phyloP scores from a whole-genome alignment of 345 rosid species.

The Euclidium syriacum region DNA sequence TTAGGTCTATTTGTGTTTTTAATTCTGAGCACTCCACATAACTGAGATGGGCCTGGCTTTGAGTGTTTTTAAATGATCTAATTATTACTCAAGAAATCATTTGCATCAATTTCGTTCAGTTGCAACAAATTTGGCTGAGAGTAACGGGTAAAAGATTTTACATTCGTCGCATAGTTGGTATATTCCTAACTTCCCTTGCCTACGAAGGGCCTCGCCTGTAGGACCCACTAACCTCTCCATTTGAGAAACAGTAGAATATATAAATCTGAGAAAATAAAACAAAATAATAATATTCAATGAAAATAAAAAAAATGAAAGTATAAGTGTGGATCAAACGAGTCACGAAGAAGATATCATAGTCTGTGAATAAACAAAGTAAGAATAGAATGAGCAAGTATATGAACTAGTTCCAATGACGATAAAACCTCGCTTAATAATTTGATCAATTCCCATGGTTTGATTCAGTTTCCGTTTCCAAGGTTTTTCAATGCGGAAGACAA shows the following conservation, averaged over 20 bases:
- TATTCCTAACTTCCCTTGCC: slow-evolving; percentile 22
- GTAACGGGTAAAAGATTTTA: background rate
- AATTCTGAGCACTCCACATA: too few species aligned
- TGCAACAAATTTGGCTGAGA: background rate
- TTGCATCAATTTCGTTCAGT: background rate
- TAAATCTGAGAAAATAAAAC: background rate
- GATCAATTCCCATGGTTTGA: background rate
- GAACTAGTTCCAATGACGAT: background rate
- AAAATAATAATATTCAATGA: too few species aligned
- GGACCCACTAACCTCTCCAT: background rate
- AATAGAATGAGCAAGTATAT: slow-evolving; percentile 1
- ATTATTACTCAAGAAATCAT: too few species aligned
- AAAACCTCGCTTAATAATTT: slow-evolving; percentile 4
- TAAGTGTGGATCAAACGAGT: slow-evolving; percentile 22
- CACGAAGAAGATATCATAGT: slow-evolving; percentile 23
- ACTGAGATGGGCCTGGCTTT: too few species aligned
- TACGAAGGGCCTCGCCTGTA: background rate
- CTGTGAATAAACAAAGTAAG: background rate
- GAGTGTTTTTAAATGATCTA: too few species aligned
- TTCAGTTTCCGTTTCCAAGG: slow-evolving; percentile 6
- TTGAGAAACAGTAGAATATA: background rate
- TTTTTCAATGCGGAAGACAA: background rate
- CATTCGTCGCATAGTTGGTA: background rate
- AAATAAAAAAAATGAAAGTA: background rate
- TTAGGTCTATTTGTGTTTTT: too few species aligned